Base-by-base conservation (phyloP, 2,329 filamentous ascomycete genomes). In the Arthrobotrys megalospora region DNA sequence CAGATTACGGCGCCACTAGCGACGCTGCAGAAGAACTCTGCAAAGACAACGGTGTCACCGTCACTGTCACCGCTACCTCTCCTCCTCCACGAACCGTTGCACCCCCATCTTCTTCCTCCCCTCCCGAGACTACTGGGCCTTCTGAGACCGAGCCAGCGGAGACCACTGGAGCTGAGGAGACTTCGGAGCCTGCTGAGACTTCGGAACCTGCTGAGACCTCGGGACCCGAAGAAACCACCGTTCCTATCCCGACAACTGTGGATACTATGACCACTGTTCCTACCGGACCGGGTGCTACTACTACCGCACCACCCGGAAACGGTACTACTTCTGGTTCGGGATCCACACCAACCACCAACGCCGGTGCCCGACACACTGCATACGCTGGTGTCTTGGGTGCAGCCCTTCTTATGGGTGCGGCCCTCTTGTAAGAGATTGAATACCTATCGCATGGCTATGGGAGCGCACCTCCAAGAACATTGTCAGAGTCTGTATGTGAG, bases 51-150 rank as follows among this genome's bases (percentile, higher is more conserved):
- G 64, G 71, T 24, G 71, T 68, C 12, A 63, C 52, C 3, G 71
- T 76, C 11, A 76, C 71, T 6, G 71, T 76, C 28, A 76, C 71
- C n/a, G 71, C 64, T 48, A 68, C 71, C 19, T 16, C 55, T 32
- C 50, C 70, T 21, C 50, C 70, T 34, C 45, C 64, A 32, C n/a
- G n/a, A 43, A 53, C 64, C 12, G 16, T 11, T 7, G 10, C 45
- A n/a, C n/a, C n/a, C 8, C 36, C 62, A 45, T 24, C 55, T 14
- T 65, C 62, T 28, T 32, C 60, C 4, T 32, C 62, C 8, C 43
- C 45, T 7, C 19, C 60, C 12, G 43, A 50, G 10, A 52, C 63
- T 24, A 50, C 64, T 14, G 50, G 19, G n/a, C 63, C 63, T 6
- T 36, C 52, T 12, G 52, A 58, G 41, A 45, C 41, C n/a, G 38